These are phyloP conservation scores for Colletotrichum lupini DNA, from an alignment of 2,329 filamentous ascomycete genomes.

Conservation along the genomic window DNA sequence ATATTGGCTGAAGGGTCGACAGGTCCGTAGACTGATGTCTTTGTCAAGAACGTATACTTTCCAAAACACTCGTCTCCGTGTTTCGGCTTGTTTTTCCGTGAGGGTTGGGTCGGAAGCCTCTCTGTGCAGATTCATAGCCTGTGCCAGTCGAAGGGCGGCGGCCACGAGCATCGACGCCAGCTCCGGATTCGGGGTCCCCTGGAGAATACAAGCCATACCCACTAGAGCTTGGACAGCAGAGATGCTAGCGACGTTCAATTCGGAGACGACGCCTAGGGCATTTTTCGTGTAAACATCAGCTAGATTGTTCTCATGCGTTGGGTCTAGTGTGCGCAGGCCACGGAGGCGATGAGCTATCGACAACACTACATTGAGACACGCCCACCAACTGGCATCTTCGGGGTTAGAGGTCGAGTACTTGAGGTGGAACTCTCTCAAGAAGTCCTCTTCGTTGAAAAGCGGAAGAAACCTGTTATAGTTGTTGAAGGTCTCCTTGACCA, in stretches of 20 bases:
- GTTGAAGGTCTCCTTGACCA: constrained; percentile 31
- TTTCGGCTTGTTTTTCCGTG: constrained; percentile 28
- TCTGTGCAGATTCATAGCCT: constrained; percentile 39
- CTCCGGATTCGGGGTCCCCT: constrained; percentile 40
- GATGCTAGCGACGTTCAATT: constrained; percentile 37
- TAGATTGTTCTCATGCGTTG: constrained; percentile 30
- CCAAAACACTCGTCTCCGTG: constrained; percentile 41
- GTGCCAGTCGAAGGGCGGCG: constrained; percentile 39
- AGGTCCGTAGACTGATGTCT: constrained; percentile 40
- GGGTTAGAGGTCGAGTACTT: constrained; percentile 31
- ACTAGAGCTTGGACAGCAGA: constrained; percentile 40
- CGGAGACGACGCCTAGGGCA: constrained; percentile 37
- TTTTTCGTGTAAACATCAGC: constrained; percentile 38
- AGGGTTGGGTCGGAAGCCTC: constrained; percentile 18
- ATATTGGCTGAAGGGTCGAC: constrained; percentile 40
- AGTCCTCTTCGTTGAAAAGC: constrained; percentile 36
- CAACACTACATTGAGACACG: constrained; percentile 40
- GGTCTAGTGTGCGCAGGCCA: constrained; percentile 36
- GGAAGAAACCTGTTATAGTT: constrained; percentile 34
- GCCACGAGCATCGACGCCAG: constrained; percentile 38
- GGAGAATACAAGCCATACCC: constrained; percentile 39
- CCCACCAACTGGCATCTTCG: constrained; percentile 38
- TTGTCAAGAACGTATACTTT: constrained; percentile 40
- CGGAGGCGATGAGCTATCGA: constrained; percentile 39
- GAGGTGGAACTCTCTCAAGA: constrained; percentile 28